A percentile compares a stretch with the other conserved stretches of the same genome.
Evolutionary conservation across 148 eudicot genomes (phyloP).

Genomic region (Mesembryanthemum crystallinum): DNA sequence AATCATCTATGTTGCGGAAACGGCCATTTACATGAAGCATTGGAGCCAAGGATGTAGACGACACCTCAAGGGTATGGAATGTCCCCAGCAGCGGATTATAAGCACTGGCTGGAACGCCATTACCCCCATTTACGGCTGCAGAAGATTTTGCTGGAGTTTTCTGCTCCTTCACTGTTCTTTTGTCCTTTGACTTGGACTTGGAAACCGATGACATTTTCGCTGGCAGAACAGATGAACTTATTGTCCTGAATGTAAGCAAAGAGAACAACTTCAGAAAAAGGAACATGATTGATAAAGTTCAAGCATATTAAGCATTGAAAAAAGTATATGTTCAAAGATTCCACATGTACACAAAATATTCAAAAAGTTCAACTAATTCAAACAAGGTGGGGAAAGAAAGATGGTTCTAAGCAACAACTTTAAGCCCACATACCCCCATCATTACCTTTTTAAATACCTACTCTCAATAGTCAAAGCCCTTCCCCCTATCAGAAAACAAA

Average conservation of each 20-base stretch:
- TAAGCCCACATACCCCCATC: too few relatives aligned
- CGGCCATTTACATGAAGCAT: conserved; percentile 71
- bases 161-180: conserved; percentile 69
- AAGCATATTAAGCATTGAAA: not conserved
- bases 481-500: too few relatives aligned
- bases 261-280: not conserved
- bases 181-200: conserved; percentile 80
- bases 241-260: conserved; percentile 8
- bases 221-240: not conserved
- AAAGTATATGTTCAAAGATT: not conserved
- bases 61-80: conserved; percentile 68
- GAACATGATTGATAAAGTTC: not conserved
- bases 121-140: conserved; percentile 40
- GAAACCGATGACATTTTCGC: conserved; percentile 70
- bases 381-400: not conserved
- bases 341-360: not conserved
- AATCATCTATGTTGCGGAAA: conserved; percentile 77
- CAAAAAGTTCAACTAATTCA: not conserved
- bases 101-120: conserved; percentile 64
- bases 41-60: conserved; percentile 47
- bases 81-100: conserved; percentile 87
- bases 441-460: too few relatives aligned
- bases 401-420: too few relatives aligned
- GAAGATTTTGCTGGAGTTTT: conserved; percentile 66
- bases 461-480: too few relatives aligned